phyloP scores from a whole-genome alignment of 371 early-diverging fungal species.

The Thermomucor indicae-seudaticae region DNA sequence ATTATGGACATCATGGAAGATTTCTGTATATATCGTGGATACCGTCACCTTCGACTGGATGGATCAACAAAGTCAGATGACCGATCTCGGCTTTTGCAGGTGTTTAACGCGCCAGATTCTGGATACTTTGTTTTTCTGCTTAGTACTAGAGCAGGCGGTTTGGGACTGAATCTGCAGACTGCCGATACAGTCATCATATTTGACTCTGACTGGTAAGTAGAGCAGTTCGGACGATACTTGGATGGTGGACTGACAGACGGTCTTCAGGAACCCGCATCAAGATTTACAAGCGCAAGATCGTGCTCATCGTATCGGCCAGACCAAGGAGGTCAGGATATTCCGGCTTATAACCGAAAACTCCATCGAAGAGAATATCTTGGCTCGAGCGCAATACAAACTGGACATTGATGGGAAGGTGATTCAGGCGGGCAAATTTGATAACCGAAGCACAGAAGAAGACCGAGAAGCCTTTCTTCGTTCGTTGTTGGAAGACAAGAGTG shows the following conservation, averaged over 20 bases:
- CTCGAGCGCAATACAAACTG: conserved; percentile 94
- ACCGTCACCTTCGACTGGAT: conserved; percentile 90
- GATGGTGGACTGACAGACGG: not conserved
- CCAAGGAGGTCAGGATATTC: conserved; percentile 98
- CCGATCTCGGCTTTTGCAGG: conserved; percentile 78
- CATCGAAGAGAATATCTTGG: conserved; percentile 96
- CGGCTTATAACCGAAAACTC: conserved; percentile 95
- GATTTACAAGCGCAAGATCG: conserved; percentile 99
- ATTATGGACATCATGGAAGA: conserved; percentile 98
- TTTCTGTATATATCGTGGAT: conserved; percentile 78
- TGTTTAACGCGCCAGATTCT: conserved; percentile 83
- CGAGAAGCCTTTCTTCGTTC: conserved; percentile 87
- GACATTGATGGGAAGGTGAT: conserved; percentile 98
- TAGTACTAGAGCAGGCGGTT: conserved; percentile 99
- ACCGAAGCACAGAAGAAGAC: conserved; percentile 92
- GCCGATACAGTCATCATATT: conserved; percentile 99
- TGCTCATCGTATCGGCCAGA: conserved; percentile 99
- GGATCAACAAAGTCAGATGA: conserved; percentile 94
- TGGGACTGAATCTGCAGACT: conserved; percentile 98
- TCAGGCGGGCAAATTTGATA: conserved; percentile 98
- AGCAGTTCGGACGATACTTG: not conserved
- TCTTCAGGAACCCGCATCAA: conserved; percentile 89
- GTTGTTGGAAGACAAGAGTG: conserved; percentile 70
- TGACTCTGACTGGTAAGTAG: conserved; percentile 94
- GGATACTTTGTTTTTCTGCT: conserved; percentile 93